Conservation (phyloP, 2,329 filamentous ascomycete genomes). For the Rasamsonia emersonii region DNA sequence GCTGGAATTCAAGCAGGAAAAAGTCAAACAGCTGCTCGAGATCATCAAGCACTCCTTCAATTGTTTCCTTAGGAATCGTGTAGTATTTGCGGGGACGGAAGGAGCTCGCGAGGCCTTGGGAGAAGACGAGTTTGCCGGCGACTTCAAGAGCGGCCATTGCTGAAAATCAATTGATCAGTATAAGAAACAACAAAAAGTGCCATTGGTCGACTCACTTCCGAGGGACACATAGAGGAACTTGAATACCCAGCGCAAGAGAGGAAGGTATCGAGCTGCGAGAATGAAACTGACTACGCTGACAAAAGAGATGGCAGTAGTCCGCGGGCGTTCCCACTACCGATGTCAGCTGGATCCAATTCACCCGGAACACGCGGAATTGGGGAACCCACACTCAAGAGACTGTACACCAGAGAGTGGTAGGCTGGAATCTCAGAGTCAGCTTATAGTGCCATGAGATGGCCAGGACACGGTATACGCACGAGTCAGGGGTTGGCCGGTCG, state of each 20-base stretch:
- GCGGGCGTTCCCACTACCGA: slow-evolving; percentile 54
- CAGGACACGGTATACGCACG: slow-evolving; percentile 33
- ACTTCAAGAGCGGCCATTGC: slow-evolving; percentile 51
- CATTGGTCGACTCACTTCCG: slow-evolving; percentile 40
- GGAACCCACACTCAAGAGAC: slow-evolving; percentile 49
- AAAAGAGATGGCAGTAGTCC: slow-evolving; percentile 55
- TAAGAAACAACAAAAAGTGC: background rate
- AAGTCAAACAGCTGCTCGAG: slow-evolving; percentile 59
- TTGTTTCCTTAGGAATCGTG: slow-evolving; percentile 55
- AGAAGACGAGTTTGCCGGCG: slow-evolving; percentile 46
- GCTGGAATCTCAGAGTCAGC: slow-evolving; percentile 30
- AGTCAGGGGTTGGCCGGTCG: slow-evolving; percentile 54
- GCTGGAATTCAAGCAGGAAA: slow-evolving; percentile 60
- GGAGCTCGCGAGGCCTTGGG: slow-evolving; percentile 51
- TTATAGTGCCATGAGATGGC: background rate
- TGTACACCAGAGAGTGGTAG: slow-evolving; percentile 61
- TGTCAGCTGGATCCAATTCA: slow-evolving; percentile 5
- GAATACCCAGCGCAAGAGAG: slow-evolving; percentile 53
- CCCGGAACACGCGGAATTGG: background rate
- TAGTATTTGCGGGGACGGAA: slow-evolving; percentile 58
- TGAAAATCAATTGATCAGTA: slow-evolving; percentile 14
- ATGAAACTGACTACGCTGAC: slow-evolving; percentile 49
- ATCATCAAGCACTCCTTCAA: slow-evolving; percentile 54
- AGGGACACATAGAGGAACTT: slow-evolving; percentile 52
- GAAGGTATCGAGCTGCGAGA: slow-evolving; percentile 55